Evolutionary conservation across 495 filamentous ascomycete genomes (phyloP), one percentile per base, ranked within the genome.

Genomic region (Darksidea phi): DNA sequence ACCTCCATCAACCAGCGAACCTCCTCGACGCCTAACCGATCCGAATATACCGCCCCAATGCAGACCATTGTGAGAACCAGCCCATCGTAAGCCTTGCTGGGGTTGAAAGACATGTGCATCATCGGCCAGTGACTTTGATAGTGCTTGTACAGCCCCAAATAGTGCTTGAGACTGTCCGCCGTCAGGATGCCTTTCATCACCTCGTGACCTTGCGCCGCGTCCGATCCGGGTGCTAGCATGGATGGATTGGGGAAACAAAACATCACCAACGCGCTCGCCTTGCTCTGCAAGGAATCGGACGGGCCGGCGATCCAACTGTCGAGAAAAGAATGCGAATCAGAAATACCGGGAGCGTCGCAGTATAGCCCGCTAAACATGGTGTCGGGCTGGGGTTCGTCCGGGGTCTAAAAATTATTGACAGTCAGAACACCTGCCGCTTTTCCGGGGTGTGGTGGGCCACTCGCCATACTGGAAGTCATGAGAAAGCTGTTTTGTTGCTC

Each of bases 71-170:
- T 76, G 15, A 86, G 72, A 34, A 86, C 67, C 18, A 88, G 75
- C 23, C 83, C 83, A 47, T 82, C 78, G 67, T 83, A 82, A 38
- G 80, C 78, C n/a, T 79, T 76, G 51, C 79, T 71, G 32, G 84
- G 77, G 56, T 82, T 77, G 69, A 88, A 88, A 43, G 86, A 83
- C 62, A 86, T 75, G 61, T 89, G 86, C 13, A 89, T 75, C 61
- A 87, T 78, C n/a, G 86, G 80, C 70, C 87, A 86, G 71, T 88
- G 86, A 56, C 77, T 76, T 58, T 87, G 82, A 67, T 83, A 88
- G 68, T 85, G 81, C 55, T 75, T 79, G 71, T 83, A 88, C 15
- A 78, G 71, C 28, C 81, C 77, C 52, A 86, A 76, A 67, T 88
- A 86, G 57, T 85, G 76, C 67, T 78, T 83, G 63, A 88, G 73